Conservation (phyloP, 164 flowering plant species). For the Annona cherimola region DNA sequence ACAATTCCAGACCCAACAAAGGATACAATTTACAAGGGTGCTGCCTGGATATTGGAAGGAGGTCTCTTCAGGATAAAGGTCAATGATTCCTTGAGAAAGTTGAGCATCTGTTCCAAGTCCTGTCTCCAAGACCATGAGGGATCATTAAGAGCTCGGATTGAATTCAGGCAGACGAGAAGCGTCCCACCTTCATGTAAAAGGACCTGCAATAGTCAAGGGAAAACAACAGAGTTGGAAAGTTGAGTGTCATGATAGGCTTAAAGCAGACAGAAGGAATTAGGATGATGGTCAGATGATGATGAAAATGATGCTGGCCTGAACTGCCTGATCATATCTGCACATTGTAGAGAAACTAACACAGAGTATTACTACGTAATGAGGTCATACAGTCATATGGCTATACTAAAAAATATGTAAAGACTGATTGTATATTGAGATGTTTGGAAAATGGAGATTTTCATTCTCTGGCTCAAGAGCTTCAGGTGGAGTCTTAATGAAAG, state of each 20-base stretch:
- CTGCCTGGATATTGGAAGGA: slow-evolving; percentile 31
- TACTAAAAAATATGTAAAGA: no score
- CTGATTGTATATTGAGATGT: no score
- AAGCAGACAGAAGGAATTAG: no score
- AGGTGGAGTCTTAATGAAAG: no score
- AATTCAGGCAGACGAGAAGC: slow-evolving; percentile 84
- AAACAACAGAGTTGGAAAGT: background rate
- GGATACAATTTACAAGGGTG: slow-evolving; percentile 24
- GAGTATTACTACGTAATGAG: no score
- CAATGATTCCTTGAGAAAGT: slow-evolving; percentile 24
- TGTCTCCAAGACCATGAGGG: slow-evolving; percentile 83
- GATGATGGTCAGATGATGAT: no score
- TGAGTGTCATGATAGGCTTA: background rate
- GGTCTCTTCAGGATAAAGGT: slow-evolving; percentile 16
- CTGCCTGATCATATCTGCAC: no score
- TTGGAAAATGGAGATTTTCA: no score
- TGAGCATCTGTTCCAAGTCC: slow-evolving; percentile 36
- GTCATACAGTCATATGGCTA: no score
- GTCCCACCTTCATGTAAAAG: slow-evolving; percentile 98
- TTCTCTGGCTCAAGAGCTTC: no score
- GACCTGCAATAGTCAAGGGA: slow-evolving; percentile 46
- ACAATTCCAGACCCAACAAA: background rate
- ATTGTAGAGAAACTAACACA: no score
- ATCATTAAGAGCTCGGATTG: slow-evolving; percentile 69
- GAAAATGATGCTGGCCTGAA: no score